Evolutionary conservation across 345 rosid species (phyloP).

Genomic region (Salix udensis): DNA sequence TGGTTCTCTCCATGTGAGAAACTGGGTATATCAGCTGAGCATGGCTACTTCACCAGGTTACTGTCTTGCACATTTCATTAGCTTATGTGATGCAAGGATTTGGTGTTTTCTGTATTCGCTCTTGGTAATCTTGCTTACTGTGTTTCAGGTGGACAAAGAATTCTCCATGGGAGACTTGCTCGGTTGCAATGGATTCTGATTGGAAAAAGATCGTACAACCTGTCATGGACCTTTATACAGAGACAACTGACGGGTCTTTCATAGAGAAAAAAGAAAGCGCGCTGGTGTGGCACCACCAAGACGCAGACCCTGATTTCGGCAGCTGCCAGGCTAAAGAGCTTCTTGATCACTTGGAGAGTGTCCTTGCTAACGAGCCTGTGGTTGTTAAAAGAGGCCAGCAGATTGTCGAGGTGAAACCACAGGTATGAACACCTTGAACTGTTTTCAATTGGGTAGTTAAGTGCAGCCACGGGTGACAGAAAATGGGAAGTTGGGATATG

Average conservation of each 20-base stretch:
- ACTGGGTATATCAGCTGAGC: slow-evolving; percentile 82
- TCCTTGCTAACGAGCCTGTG: slow-evolving; percentile 81
- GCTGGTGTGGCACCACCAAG: slow-evolving; percentile 78
- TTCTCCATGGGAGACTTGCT: slow-evolving; percentile 56
- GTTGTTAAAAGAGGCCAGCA: slow-evolving; percentile 75
- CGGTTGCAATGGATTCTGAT: slow-evolving; percentile 33
- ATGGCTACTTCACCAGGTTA: slow-evolving; percentile 76
- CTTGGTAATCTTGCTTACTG: not conserved
- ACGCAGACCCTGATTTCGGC: slow-evolving; percentile 70
- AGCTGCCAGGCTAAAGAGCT: slow-evolving; percentile 81
- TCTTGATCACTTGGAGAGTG: slow-evolving; percentile 75
- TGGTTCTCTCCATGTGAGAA: slow-evolving; percentile 68
- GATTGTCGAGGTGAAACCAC: slow-evolving; percentile 91
- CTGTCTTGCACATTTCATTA: not conserved
- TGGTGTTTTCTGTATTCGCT: not conserved
- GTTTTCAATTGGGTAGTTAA: not conserved
- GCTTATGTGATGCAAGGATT: not conserved
- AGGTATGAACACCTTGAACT: slow-evolving; percentile 39
- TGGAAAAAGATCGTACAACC: slow-evolving; percentile 76
- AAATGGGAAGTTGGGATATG: not conserved
- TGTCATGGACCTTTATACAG: slow-evolving; percentile 69
- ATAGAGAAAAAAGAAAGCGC: slow-evolving; percentile 80
- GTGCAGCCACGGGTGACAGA: not conserved
- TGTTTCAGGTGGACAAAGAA: slow-evolving; percentile 51
- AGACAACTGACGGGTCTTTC: slow-evolving; percentile 77